These are phyloP conservation scores for Beta corolliflora DNA, from an alignment of 179 eudicot species.

Conservation along the genomic window DNA sequence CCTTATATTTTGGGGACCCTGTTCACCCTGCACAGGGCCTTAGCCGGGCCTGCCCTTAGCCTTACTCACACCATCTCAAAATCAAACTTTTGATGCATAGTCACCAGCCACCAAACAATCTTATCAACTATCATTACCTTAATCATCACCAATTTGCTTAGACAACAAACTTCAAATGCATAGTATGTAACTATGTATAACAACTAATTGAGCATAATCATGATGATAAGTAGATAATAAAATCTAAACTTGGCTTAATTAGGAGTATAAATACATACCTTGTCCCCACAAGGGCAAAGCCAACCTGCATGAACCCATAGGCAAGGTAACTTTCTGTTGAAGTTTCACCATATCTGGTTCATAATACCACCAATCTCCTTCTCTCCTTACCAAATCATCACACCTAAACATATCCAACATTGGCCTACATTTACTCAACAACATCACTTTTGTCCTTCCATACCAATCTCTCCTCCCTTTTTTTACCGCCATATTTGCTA, in stretches of 20 bases:
- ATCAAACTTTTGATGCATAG: too few relatives aligned
- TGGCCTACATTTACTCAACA: conserved; percentile 79
- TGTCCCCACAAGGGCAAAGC: conserved; percentile 86
- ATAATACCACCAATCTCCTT: conserved; percentile 91
- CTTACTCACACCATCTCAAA: too few relatives aligned
- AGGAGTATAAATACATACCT: conserved; percentile 41
- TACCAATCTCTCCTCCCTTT: conserved; percentile 56
- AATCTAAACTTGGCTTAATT: background rate
- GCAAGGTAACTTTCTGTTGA: conserved; percentile 68
- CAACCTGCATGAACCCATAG: conserved; percentile 78
- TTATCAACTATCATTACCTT: too few relatives aligned
- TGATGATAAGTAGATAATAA: too few relatives aligned
- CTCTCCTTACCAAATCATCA: conserved; percentile 65
- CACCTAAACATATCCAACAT: conserved; percentile 88
- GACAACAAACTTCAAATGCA: too few relatives aligned
- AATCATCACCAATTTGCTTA: too few relatives aligned
- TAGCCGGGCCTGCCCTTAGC: too few relatives aligned
- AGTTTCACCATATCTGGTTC: conserved; percentile 50
- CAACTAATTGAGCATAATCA: background rate
- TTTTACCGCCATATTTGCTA: conserved; percentile 59
- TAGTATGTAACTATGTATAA: background rate
- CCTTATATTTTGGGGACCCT: too few relatives aligned
- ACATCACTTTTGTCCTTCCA: conserved; percentile 61
- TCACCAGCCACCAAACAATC: too few relatives aligned
- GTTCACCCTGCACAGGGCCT: too few relatives aligned